Evolutionary conservation across 2,329 filamentous ascomycete genomes (phyloP).

Genomic region (Colletotrichum sp.): DNA sequence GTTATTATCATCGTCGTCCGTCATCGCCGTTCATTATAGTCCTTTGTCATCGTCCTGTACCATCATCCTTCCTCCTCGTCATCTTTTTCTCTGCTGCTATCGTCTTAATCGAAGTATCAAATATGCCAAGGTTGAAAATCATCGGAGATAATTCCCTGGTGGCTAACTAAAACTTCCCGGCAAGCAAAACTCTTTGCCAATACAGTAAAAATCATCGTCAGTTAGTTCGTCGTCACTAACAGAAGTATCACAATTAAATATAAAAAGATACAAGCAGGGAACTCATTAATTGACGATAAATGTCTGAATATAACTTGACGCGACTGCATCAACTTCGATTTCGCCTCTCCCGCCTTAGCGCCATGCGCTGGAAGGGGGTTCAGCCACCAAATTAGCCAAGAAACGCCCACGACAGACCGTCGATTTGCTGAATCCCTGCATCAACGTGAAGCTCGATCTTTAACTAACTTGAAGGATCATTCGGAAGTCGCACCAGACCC

Average conservation of each 20-base stretch:
- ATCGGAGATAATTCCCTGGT: too few relatives aligned
- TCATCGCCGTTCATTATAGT: not conserved
- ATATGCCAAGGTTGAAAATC: rapidly evolving
- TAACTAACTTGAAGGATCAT: not conserved
- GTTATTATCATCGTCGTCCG: too few relatives aligned
- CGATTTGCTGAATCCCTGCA: not conserved
- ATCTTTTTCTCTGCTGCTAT: too few relatives aligned
- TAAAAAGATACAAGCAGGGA: rapidly evolving
- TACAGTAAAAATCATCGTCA: not conserved
- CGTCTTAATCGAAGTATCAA: too few relatives aligned
- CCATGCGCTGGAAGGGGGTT: not conserved
- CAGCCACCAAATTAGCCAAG: not conserved
- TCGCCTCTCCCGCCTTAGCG: not conserved
- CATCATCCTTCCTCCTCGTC: too few relatives aligned
- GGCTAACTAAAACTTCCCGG: not conserved
- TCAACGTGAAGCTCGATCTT: not conserved
- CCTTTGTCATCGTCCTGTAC: too few relatives aligned
- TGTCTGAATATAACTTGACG: too few relatives aligned
- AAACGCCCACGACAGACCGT: not conserved
- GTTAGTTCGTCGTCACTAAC: not conserved
- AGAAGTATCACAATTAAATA: rapidly evolving
- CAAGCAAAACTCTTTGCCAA: not conserved
- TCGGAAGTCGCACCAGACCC: not conserved
- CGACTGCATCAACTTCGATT: not conserved
- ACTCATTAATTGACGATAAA: not conserved